These are phyloP conservation scores for Nitzschia sp. DNA, from an alignment of 108 stramenopile genomes.

Conservation along the genomic window DNA sequence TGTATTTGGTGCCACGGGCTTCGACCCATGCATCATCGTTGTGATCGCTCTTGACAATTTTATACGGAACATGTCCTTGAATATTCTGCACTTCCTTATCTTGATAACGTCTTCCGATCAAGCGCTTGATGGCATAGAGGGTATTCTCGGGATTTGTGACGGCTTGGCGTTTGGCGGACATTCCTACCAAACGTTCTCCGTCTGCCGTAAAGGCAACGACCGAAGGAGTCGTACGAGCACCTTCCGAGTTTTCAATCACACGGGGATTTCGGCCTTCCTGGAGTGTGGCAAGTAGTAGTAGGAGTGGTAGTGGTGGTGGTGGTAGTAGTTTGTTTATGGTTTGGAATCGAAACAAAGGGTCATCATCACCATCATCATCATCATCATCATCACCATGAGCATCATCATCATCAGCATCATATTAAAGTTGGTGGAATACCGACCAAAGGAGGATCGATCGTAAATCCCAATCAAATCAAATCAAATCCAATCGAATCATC, in stretches of 20 bases:
- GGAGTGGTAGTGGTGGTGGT: neutral
- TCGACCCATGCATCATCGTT: slow-evolving; percentile 98
- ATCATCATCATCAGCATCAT: too few relatives aligned
- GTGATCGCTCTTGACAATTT: slow-evolving; percentile 92
- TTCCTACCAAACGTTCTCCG: slow-evolving; percentile 93
- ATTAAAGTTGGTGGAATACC: too few relatives aligned
- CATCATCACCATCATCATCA: neutral
- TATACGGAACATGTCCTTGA: slow-evolving; percentile 94
- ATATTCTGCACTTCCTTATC: slow-evolving; percentile 95
- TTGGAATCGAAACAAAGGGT: neutral
- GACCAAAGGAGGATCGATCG: too few relatives aligned
- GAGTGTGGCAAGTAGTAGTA: slow-evolving; percentile 17
- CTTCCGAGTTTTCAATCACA: slow-evolving; percentile 99
- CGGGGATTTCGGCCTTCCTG: slow-evolving; percentile 92
- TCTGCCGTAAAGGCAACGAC: slow-evolving; percentile 94
- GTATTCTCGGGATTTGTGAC: slow-evolving; percentile 99
- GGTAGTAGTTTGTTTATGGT: neutral
- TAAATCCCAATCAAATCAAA: too few relatives aligned
- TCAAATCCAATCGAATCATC: too few relatives aligned
- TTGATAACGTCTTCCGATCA: slow-evolving; percentile 92
- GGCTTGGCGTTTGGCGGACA: slow-evolving; percentile 97
- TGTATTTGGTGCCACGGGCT: slow-evolving; percentile 90
- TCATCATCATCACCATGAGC: too few relatives aligned
- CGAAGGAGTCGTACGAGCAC: slow-evolving; percentile 98
- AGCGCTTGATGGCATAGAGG: slow-evolving; percentile 97